Base-by-base conservation (phyloP, 805 yeast genomes). In the Wickerhamomyces kurtzmanii region DNA sequence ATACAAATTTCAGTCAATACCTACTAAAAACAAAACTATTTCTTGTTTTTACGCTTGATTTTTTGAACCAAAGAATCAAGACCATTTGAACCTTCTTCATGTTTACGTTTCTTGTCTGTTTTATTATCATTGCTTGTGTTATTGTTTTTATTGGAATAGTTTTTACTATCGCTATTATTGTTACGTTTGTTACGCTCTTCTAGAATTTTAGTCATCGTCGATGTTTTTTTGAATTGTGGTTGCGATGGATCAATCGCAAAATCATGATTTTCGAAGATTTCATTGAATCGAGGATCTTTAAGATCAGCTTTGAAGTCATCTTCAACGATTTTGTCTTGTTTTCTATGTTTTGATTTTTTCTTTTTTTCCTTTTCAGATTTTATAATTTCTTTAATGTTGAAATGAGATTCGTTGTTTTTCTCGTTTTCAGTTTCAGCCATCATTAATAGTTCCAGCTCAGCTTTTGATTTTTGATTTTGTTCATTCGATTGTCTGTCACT, bases 201-300 rank as follows among this genome's bases (percentile, higher is more conserved):
- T 59, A 91, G 55, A 31, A 91, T 70, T 51, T 77, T 67, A 48
- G 78, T 76, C 94, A 89, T 87, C 15, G 91, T 85, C 12, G 72
- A 60, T 1, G 97, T 87, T 54, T 78, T 74, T 59, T 82, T 86
- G 64, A 71, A 89, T 50, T 84, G 94, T n/a, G 93, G 81, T 46
- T 68, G 75, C 13, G 93, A 77, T 14, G 96, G 94, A 55, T 93
- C 98, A 49, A 93, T 86, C 9, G 96, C 96, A 55, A 74, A 91
- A 36, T 80, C 91, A 37, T 83, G 95, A 36, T 74, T 77, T 44
- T 85, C 85, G 47, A 78, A 84, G 38, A 86, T 63, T 39, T 80
- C 93, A 26, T 67, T 67, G 62, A 91, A 91, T 58, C 98, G 77
- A 11, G 80, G 75, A 62, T 91, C 98, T 23, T 63, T 61, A 45